These are phyloP conservation scores for Aspergillus nomiae DNA, from an alignment of 2,329 filamentous ascomycete genomes.

Conservation along the genomic window DNA sequence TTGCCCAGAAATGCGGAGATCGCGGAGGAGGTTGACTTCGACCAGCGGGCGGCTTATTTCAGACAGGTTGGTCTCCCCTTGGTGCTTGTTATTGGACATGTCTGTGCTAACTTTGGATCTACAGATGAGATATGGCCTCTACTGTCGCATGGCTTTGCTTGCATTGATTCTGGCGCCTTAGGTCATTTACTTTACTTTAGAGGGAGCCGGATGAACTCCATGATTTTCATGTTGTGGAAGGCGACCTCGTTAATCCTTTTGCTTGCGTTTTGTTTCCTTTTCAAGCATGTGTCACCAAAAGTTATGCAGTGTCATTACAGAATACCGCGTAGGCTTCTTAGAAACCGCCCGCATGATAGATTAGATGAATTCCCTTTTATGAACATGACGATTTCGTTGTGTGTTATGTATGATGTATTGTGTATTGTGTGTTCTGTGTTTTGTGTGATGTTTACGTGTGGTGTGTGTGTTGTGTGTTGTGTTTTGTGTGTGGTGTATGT, in stretches of 20 bases:
- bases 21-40: slow-evolving; percentile 94
- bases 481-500: slow-evolving; percentile 3
- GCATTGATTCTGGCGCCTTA: slow-evolving; percentile 79
- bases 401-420: slow-evolving; percentile 31
- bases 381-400: slow-evolving; percentile 34
- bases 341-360: slow-evolving; percentile 34
- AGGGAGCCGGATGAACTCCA: slow-evolving; percentile 13
- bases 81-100: background rate
- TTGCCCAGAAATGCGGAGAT: slow-evolving; percentile 93
- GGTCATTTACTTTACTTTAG: slow-evolving; percentile 20
- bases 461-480: slow-evolving; percentile 9
- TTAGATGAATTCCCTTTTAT: slow-evolving; percentile 40
- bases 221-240: slow-evolving; percentile 22
- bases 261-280: slow-evolving; percentile 21
- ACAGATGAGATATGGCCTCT: slow-evolving; percentile 96
- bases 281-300: slow-evolving; percentile 28
- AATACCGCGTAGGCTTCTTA: slow-evolving; percentile 34
- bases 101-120: slow-evolving; percentile 44
- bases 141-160: slow-evolving; percentile 95
- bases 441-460: slow-evolving; percentile 22
- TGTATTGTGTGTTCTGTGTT: slow-evolving; percentile 27
- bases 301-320: slow-evolving; percentile 32
- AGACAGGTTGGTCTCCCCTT: slow-evolving; percentile 76
- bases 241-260: slow-evolving; percentile 21
- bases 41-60: slow-evolving; percentile 96